Evolutionary conservation across 1,284 basidiomycete species (phyloP).

Genomic region (Moesziomyces antarcticus): DNA sequence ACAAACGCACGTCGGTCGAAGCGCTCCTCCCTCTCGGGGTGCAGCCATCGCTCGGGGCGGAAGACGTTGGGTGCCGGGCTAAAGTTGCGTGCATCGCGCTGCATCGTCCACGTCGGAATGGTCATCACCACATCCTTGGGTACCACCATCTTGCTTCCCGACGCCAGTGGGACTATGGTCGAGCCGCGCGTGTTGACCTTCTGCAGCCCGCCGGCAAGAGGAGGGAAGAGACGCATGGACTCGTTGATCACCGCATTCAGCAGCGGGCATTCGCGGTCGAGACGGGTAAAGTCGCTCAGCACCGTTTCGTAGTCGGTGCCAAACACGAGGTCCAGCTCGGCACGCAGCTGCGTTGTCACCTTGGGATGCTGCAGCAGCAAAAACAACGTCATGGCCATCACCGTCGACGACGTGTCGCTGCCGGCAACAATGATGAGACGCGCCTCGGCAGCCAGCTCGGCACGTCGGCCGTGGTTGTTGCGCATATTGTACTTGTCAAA

Average conservation of each 20-base stretch:
- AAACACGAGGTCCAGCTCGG: constrained; percentile 16
- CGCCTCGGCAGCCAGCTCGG: background rate
- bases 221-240: constrained; percentile 24
- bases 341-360: background rate
- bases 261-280: constrained; percentile 9
- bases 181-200: constrained; percentile 1
- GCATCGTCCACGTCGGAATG: constrained; percentile 16
- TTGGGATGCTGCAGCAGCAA: constrained; percentile 9
- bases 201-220: constrained; percentile 19
- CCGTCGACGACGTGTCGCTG: constrained; percentile 21
- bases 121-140: constrained; percentile 10
- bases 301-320: background rate
- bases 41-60: constrained; percentile 23
- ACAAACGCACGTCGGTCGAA: constrained; percentile 19
- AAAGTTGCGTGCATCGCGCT: constrained; percentile 30
- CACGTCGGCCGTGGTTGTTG: no score
- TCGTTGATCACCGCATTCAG: constrained; percentile 36
- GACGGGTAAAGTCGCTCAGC: constrained; percentile 8
- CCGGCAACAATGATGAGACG: constrained; percentile 27
- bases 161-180: background rate
- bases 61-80: constrained; percentile 8
- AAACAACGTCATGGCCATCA: constrained; percentile 21
- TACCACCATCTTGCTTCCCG: background rate
- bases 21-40: constrained; percentile 11
- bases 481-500: no score